Conservation (phyloP, 305 asterid species). For the Lippia alba region DNA sequence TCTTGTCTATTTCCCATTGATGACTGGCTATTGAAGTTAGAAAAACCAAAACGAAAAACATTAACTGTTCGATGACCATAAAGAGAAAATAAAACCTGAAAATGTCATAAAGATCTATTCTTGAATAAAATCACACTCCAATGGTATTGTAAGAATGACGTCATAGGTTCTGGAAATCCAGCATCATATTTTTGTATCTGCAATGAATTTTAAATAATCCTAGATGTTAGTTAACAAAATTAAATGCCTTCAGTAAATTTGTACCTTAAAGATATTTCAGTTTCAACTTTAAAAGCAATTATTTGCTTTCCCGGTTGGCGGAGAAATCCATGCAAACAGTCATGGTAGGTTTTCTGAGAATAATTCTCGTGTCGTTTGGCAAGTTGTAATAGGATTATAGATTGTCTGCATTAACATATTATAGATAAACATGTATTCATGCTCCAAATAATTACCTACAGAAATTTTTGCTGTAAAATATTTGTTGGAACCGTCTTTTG, state of each 20-base stretch:
- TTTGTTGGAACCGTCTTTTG: neutral
- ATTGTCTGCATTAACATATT: constrained; percentile 2
- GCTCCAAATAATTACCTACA: neutral
- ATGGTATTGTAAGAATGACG: neutral
- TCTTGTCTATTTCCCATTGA: neutral
- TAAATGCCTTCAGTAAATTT: neutral
- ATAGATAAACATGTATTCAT: neutral
- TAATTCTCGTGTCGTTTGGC: neutral
- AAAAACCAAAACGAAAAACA: neutral
- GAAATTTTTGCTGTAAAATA: neutral
- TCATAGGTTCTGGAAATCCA: constrained; percentile 7
- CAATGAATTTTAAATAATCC: neutral
- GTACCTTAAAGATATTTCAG: neutral
- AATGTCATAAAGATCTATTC: neutral
- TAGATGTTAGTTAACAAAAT: neutral
- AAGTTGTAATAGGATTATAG: neutral
- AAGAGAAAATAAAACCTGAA: neutral
- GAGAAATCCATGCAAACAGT: neutral
- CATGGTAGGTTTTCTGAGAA: neutral
- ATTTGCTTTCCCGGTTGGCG: neutral
- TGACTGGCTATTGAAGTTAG: neutral
- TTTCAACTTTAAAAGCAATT: neutral
- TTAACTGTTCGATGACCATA: constrained; percentile 1
- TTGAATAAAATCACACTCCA: neutral
- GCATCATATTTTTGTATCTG: neutral